Percentiles rank a stretch among this genome's conserved stretches.
Conservation (phyloP, 805 yeast species). For the Candida peoriensis region DNA sequence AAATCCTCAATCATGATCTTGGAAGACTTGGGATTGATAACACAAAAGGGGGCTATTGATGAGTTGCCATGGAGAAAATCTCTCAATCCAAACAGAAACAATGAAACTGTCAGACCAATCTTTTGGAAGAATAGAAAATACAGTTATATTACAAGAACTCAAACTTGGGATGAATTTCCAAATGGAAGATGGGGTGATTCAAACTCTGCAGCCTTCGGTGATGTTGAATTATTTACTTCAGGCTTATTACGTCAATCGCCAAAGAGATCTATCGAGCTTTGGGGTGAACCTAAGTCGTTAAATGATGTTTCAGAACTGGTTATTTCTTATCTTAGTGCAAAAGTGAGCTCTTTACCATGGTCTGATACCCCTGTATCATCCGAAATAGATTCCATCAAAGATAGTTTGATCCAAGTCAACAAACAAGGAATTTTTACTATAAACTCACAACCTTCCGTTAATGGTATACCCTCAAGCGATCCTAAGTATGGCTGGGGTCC, state of each 20-base stretch:
- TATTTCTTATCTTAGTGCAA: constrained; percentile 64
- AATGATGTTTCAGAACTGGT: constrained; percentile 61
- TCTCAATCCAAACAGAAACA: constrained; percentile 69
- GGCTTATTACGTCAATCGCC: constrained; percentile 79
- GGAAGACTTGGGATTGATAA: constrained; percentile 61
- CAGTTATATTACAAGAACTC: constrained; percentile 82
- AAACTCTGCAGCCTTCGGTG: constrained; percentile 95
- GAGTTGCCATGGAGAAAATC: constrained; percentile 88
- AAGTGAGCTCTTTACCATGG: constrained; percentile 82
- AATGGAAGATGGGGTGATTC: constrained; percentile 99
- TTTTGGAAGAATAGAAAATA: constrained; percentile 95
- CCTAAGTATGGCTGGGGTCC: constrained; percentile 93
- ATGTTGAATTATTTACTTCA: constrained; percentile 75
- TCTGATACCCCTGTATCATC: constrained; percentile 82
- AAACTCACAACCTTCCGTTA: constrained; percentile 92
- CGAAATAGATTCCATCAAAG: constrained; percentile 63
- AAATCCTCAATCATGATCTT: constrained; percentile 84
- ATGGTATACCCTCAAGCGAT: constrained; percentile 70
- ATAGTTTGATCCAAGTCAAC: constrained; percentile 60
- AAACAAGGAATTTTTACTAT: constrained; percentile 67
- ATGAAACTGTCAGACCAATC: constrained; percentile 86
- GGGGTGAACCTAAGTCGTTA: constrained; percentile 74
- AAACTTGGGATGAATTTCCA: constrained; percentile 97
- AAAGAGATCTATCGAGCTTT: constrained; percentile 71
- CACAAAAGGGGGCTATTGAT: constrained; percentile 24